Evolutionary conservation across 108 stramenopile species (phyloP), one percentile per base, ranked within the genome.

Genomic region (Stephanodiscus triporus): DNA sequence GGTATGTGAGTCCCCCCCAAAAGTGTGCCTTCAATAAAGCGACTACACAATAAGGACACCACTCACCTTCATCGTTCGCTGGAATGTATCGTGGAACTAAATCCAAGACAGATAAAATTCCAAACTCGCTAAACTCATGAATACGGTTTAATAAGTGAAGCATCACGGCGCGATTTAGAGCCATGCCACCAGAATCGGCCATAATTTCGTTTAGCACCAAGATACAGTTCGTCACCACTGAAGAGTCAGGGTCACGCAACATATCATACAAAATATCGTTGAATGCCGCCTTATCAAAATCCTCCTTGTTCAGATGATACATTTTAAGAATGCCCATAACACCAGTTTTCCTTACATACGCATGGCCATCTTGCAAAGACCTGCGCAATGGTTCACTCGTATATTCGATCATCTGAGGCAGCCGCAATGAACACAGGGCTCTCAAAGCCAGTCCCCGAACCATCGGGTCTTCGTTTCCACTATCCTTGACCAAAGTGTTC

Each of bases 291-390:
- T 81, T 82, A 30, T 86, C 79, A 57, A 98, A 95, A 13, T 88
- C 75, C 10, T 92, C 95, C 32, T 86, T 84, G 81, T 93, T 92
- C 62, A 99, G 71, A 81, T 97, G 86, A 76, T 96, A 94, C 57
- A 99, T 76, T 75, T 99, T 99, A 47, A 99, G 76, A 63, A 98
- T 92, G 13, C 97, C 99, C 97, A 99, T 95, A 37, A 99, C 98
- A 14, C 89, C 98, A 26, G 98, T 99, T 77, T 98, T 99, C 42
- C 99, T 90, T 42, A 99, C 99, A 77, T 99, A 99, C 26, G 97
- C 93, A 73, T 97, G 96, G 6, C 83, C 84, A 82, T 99, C 99
- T 63, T 63, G 61, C 53, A 98, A 74, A 5, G 91, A 82, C 51
- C 85, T 84, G 23, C 93, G 86, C 24, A 99, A 78, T 19, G 97